These are phyloP conservation scores for Globisporangium middletonii DNA, from an alignment of 352 stramenopile genomes.

Conservation along the genomic window DNA sequence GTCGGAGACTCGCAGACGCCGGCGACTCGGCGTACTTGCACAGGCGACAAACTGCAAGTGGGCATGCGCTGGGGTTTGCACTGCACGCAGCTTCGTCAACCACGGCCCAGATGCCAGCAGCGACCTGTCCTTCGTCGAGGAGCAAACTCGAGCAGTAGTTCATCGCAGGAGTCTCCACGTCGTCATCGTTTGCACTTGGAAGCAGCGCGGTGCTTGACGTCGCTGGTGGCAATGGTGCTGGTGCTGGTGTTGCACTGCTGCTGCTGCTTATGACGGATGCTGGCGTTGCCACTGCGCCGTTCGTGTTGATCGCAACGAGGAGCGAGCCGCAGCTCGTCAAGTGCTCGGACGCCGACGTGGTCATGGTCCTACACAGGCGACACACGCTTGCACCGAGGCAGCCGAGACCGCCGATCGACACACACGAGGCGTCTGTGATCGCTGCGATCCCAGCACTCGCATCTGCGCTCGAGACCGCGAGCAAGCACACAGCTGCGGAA, in stretches of 20 bases:
- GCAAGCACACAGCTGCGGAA: not conserved
- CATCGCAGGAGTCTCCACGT: conserved; percentile 5
- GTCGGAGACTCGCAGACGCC: not conserved
- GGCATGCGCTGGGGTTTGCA: not conserved
- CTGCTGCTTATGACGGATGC: not conserved
- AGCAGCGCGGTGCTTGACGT: not conserved
- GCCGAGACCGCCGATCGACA: conserved; percentile 2
- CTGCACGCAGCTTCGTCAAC: conserved; percentile 7
- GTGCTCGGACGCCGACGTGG: conserved; percentile 4
- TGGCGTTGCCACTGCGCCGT: not conserved
- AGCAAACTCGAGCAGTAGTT: conserved; percentile 11
- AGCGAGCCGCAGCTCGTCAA: not conserved
- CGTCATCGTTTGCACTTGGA: not conserved
- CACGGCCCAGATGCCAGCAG: conserved; percentile 9
- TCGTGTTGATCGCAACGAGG: not conserved
- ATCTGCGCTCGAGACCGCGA: not conserved
- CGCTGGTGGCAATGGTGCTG: not conserved
- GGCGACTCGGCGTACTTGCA: conserved; percentile 8
- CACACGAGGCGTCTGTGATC: conserved; percentile 18
- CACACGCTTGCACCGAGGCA: conserved; percentile 5
- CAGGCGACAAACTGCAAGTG: not conserved
- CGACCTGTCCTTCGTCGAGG: not conserved
- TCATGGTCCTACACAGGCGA: conserved; percentile 9
- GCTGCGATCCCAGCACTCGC: not conserved
- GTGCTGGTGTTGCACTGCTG: not conserved